Conservation (phyloP, 176 grass and related monocot species). For the Oryza rufipogon region DNA sequence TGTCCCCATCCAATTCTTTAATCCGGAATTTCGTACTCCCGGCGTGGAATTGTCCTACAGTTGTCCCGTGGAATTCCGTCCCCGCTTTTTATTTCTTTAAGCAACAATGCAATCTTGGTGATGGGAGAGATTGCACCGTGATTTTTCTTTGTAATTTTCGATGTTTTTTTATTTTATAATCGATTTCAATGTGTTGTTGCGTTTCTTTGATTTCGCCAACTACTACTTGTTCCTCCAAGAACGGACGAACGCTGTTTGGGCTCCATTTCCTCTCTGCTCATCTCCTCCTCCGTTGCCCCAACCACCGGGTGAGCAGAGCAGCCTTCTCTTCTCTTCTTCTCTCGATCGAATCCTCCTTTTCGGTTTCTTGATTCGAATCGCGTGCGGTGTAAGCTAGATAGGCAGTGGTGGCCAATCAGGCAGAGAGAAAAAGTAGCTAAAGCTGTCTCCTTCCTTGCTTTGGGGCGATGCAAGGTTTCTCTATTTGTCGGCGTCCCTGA, state of each 20-base stretch:
- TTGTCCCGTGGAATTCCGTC: slow-evolving; percentile 40
- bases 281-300: slow-evolving; percentile 30
- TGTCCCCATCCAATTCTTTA: slow-evolving; percentile 31
- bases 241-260: slow-evolving; percentile 45
- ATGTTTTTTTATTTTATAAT: neutral
- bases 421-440: slow-evolving; percentile 32
- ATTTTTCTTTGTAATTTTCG: slow-evolving; percentile 6
- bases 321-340: neutral
- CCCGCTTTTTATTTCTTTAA: neutral
- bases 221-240: slow-evolving; percentile 41
- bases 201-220: slow-evolving; percentile 50
- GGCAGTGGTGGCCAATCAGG: slow-evolving; percentile 25
- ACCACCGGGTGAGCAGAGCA: slow-evolving; percentile 40
- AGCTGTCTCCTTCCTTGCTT: slow-evolving; percentile 44
- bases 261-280: neutral
- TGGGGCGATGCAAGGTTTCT: slow-evolving; percentile 51
- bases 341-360: slow-evolving; percentile 29
- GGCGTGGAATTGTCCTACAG: slow-evolving; percentile 49
- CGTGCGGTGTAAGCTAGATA: slow-evolving; percentile 48
- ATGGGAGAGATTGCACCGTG: slow-evolving; percentile 12
- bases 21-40: neutral
- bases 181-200: slow-evolving; percentile 17
- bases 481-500: slow-evolving; percentile 34
- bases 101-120: slow-evolving; percentile 25
- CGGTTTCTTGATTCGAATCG: slow-evolving; percentile 48